Evolutionary conservation across 2,329 filamentous ascomycete genomes (phyloP).

Genomic region (Trichoderma asperellum): DNA sequence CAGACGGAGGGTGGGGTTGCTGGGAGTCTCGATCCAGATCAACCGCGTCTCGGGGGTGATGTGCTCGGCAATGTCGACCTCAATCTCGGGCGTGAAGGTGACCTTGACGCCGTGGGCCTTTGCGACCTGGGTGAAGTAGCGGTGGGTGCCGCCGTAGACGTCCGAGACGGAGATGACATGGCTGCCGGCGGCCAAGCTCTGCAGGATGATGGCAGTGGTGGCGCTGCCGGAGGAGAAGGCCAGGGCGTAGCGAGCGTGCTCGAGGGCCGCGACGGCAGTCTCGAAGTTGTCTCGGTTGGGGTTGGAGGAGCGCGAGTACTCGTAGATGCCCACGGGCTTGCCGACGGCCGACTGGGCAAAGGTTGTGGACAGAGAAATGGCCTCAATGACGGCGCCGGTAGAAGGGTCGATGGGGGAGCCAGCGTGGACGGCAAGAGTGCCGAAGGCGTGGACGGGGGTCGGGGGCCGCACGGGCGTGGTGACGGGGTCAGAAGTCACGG

Average conservation of each 20-base stretch:
- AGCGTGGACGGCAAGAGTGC: slow-evolving; percentile 92
- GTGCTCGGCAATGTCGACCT: slow-evolving; percentile 81
- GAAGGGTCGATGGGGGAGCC: slow-evolving; percentile 86
- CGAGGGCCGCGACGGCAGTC: slow-evolving; percentile 84
- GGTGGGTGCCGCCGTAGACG: slow-evolving; percentile 96
- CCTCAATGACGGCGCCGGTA: slow-evolving; percentile 93
- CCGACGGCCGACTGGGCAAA: slow-evolving; percentile 91
- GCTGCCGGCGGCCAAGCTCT: slow-evolving; percentile 85
- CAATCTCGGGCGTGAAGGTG: slow-evolving; percentile 91
- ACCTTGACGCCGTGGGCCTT: slow-evolving; percentile 92
- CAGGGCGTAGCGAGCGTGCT: slow-evolving; percentile 89
- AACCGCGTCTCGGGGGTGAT: slow-evolving; percentile 89
- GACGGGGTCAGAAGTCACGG: slow-evolving; percentile 55
- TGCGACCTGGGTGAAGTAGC: slow-evolving; percentile 98
- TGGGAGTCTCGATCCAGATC: slow-evolving; percentile 93
- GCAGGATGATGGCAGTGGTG: slow-evolving; percentile 89
- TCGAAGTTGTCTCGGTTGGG: slow-evolving; percentile 97
- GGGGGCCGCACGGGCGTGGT: slow-evolving; percentile 73
- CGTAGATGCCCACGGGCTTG: slow-evolving; percentile 83
- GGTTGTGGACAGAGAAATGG: slow-evolving; percentile 95
- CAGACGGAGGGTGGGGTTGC: slow-evolving; percentile 89
- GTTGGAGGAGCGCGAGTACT: slow-evolving; percentile 93
- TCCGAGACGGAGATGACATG: slow-evolving; percentile 97
- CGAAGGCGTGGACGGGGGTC: slow-evolving; percentile 79
- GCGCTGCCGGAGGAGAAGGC: slow-evolving; percentile 95